A percentile compares a stretch with the other conserved stretches of the same genome.
Conservation (phyloP, 768 basidiomycete species). For the Dendrothele bispora region DNA sequence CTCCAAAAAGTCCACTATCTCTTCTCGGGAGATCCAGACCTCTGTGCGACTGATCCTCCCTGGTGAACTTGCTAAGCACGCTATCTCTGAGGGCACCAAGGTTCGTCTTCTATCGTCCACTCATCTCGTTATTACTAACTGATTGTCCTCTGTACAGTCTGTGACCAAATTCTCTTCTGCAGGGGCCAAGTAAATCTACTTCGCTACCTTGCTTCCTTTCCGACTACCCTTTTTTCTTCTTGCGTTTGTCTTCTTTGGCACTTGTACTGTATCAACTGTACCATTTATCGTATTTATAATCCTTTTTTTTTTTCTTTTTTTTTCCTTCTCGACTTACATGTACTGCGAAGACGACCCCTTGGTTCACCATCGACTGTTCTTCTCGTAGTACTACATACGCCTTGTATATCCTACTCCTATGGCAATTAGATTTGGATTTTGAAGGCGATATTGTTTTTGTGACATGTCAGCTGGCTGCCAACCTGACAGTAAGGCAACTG, state of each 20-base stretch:
- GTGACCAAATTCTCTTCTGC: conserved; percentile 65
- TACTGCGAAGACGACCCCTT: too few relatives aligned
- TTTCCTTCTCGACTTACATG: too few relatives aligned
- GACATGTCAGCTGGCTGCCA: too few relatives aligned
- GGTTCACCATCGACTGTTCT: too few relatives aligned
- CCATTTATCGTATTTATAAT: conserved; percentile 9
- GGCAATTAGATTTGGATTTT: too few relatives aligned
- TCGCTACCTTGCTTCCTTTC: neutral
- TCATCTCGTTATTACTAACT: neutral
- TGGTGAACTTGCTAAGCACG: conserved; percentile 93
- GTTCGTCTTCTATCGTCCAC: conserved; percentile 32
- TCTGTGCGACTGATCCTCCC: conserved; percentile 96
- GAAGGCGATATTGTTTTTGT: too few relatives aligned
- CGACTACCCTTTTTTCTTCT: neutral
- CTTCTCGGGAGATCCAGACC: conserved; percentile 97
- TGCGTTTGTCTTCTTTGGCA: conserved; percentile 1
- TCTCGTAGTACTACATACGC: too few relatives aligned
- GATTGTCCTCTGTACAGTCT: conserved; percentile 5
- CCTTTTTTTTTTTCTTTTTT: neutral
- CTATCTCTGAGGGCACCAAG: conserved; percentile 93
- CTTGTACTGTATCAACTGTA: conserved; percentile 12
- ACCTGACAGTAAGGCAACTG: too few relatives aligned
- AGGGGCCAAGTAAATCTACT: conserved; percentile 54
- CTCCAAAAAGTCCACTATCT: conserved; percentile 98
- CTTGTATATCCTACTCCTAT: too few relatives aligned